A percentile compares a stretch with the other conserved stretches of the same genome.
phyloP scores from a whole-genome alignment of 2,329 filamentous ascomycete genomes.

The Sclerotinia subarctica region DNA sequence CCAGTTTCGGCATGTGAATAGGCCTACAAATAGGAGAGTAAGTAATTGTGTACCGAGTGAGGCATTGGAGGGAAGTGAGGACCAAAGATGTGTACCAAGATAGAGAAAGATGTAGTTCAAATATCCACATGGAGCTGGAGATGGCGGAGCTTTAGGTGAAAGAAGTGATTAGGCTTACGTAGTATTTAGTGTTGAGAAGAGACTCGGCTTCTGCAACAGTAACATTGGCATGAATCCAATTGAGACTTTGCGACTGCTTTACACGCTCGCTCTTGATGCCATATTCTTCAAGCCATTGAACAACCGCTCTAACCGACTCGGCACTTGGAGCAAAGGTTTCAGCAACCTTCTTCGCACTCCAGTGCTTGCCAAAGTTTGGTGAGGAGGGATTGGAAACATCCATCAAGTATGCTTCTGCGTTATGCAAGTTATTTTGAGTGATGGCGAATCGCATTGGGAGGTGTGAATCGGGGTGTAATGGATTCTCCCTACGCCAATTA shows the following conservation, averaged over 20 bases:
- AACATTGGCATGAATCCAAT: conserved; percentile 38
- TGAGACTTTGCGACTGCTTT: conserved; percentile 42
- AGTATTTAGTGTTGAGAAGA: conserved; percentile 51
- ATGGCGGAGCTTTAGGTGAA: not conserved
- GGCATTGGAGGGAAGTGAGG: not conserved
- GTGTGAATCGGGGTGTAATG: conserved; percentile 19
- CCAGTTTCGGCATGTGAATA: conserved; percentile 27
- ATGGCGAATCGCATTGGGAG: conserved; percentile 42
- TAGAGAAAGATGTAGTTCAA: not conserved
- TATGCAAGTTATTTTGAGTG: conserved; percentile 45
- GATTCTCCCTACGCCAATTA: conserved; percentile 22
- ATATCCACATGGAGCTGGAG: not conserved
- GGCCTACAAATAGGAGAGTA: not conserved
- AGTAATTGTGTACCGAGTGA: not conserved
- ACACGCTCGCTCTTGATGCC: conserved; percentile 50
- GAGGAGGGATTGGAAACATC: conserved; percentile 41
- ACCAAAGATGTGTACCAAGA: not conserved
- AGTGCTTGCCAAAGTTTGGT: conserved; percentile 22
- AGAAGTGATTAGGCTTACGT: conserved; percentile 19
- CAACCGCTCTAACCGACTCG: conserved; percentile 44
- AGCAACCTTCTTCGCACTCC: conserved; percentile 20
- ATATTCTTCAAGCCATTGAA: conserved; percentile 50
- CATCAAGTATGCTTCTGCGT: conserved; percentile 43
- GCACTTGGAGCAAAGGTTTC: conserved; percentile 44
- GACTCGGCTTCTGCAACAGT: conserved; percentile 46